Conservation (phyloP, 2,329 filamentous ascomycete genomes). For the Xylogone sp. region DNA sequence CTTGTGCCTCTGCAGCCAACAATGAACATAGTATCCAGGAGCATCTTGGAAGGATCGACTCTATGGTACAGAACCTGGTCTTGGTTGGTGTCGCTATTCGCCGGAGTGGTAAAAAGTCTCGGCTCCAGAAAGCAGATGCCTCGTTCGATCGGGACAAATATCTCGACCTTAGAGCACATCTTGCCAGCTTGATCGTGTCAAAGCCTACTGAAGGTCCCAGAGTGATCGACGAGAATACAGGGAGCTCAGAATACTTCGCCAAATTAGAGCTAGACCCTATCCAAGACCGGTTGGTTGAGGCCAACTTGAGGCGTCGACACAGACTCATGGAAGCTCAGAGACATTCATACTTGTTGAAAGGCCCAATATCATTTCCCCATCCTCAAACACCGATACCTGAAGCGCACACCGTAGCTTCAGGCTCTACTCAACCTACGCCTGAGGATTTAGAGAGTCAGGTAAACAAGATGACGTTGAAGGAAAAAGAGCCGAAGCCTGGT, state of each 20-base stretch:
- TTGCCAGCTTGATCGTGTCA: not conserved
- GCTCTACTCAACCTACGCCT: not conserved
- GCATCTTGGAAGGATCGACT: not conserved
- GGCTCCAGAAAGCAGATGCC: not conserved
- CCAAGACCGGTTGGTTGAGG: too few species aligned
- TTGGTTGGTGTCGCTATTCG: constrained; percentile 1
- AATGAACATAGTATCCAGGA: not conserved
- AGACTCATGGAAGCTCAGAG: too few species aligned
- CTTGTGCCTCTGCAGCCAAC: not conserved
- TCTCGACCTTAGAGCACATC: constrained; percentile 1
- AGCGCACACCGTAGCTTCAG: not conserved
- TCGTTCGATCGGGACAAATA: constrained; percentile 2
- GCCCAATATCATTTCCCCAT: too few species aligned
- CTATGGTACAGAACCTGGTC: not conserved
- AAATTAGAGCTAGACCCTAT: too few species aligned
- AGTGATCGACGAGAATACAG: too few species aligned
- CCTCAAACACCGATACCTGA: not conserved
- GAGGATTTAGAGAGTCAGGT: not conserved
- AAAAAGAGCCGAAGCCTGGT: not conserved
- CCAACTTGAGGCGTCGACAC: too few species aligned
- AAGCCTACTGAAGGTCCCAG: too few species aligned
- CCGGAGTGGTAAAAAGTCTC: constrained; percentile 1
- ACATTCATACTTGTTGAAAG: too few species aligned
- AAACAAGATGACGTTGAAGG: not conserved
- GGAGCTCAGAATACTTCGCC: too few species aligned